Conservation (phyloP, 2,329 filamentous ascomycete species). For the Colletotrichum sp. region DNA sequence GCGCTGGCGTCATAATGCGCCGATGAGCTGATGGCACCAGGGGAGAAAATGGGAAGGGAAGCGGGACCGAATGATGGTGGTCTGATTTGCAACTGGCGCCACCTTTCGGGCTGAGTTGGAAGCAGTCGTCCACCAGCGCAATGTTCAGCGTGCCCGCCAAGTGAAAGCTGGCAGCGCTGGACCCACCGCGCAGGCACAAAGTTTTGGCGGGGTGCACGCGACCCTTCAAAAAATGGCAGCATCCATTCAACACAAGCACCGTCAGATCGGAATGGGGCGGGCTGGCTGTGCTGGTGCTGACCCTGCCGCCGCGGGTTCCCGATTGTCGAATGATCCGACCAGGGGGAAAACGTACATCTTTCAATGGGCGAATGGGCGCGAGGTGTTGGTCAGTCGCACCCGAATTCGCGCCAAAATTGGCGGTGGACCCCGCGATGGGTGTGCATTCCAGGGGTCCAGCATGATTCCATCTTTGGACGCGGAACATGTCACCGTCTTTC, state of each 20-base stretch:
- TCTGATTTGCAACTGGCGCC: conserved; percentile 18
- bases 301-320: not conserved
- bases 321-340: conserved; percentile 1
- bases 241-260: not conserved
- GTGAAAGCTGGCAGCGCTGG: not conserved
- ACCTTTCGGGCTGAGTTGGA: not conserved
- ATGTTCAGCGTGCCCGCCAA: no score
- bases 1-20: conserved; percentile 17
- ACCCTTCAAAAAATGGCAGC: not conserved
- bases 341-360: not conserved
- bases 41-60: not conserved
- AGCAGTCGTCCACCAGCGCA: no score
- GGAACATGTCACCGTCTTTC: not conserved
- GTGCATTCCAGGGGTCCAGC: not conserved
- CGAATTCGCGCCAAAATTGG: not conserved
- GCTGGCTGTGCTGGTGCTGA: not conserved
- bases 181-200: not conserved
- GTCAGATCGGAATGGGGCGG: not conserved
- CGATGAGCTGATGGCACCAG: conserved; percentile 1
- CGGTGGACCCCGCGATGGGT: not conserved
- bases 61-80: conserved; percentile 13
- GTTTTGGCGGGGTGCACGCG: not conserved
- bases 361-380: not conserved
- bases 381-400: not conserved
- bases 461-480: not conserved